A percentile compares a stretch with the other conserved stretches of the same genome.
Conservation (phyloP, 2,329 filamentous ascomycete genomes). For the Stylonectria norvegica region DNA sequence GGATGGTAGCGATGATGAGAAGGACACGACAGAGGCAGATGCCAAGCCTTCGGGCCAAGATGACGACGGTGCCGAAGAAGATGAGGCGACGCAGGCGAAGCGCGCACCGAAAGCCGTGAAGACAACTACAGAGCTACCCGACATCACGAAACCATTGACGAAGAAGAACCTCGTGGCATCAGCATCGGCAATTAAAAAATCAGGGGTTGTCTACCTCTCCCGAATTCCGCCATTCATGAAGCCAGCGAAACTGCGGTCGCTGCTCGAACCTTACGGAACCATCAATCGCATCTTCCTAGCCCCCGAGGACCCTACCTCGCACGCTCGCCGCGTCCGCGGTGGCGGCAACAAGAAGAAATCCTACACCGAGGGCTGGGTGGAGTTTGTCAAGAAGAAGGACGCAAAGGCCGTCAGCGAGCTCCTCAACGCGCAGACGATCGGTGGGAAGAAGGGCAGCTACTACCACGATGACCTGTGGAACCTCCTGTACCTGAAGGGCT, state of each 20-base stretch:
- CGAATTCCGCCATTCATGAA: conserved; percentile 88
- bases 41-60: conserved; percentile 15
- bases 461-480: conserved; percentile 89
- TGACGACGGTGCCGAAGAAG: conserved; percentile 21
- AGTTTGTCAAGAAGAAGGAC: conserved; percentile 72
- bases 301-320: conserved; percentile 66
- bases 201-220: conserved; percentile 79
- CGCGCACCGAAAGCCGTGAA: conserved; percentile 27
- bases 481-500: conserved; percentile 74
- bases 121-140: conserved; percentile 39
- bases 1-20: conserved; percentile 32
- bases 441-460: conserved; percentile 78
- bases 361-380: conserved; percentile 85
- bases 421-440: conserved; percentile 73
- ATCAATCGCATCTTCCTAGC: conserved; percentile 77
- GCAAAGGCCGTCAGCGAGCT: conserved; percentile 74
- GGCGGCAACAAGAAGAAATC: conserved; percentile 81
- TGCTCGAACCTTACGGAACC: conserved; percentile 70
- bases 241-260: conserved; percentile 69
- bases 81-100: conserved; percentile 22
- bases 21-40: conserved; percentile 28
- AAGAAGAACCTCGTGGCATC: conserved; percentile 67
- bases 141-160: conserved; percentile 52
- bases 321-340: conserved; percentile 62
- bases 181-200: conserved; percentile 64